Evolutionary conservation across 2,329 filamentous ascomycete species (phyloP).

Genomic region (Fusarium virguliforme): DNA sequence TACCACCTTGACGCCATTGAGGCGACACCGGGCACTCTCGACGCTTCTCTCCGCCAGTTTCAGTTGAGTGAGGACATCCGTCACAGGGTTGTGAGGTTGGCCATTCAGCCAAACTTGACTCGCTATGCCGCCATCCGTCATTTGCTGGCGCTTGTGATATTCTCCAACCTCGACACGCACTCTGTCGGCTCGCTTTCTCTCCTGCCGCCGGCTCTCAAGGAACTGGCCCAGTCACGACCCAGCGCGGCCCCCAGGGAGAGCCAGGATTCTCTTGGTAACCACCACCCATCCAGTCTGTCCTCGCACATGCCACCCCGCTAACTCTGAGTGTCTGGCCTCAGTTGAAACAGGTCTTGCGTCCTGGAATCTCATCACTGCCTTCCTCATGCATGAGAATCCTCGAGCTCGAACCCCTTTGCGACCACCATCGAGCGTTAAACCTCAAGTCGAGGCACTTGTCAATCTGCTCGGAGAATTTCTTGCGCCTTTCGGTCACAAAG

Average conservation of each 20-base stretch:
- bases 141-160: slow-evolving; percentile 9
- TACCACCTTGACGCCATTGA: background rate
- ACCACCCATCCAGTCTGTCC: background rate
- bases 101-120: slow-evolving; percentile 1
- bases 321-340: background rate
- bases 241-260: background rate
- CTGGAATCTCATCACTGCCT: background rate
- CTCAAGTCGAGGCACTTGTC: background rate
- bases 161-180: background rate
- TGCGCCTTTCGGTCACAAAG: background rate
- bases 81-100: background rate
- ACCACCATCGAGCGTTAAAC: background rate
- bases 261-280: background rate
- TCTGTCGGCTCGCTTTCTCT: slow-evolving; percentile 1
- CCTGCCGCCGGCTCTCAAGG: background rate
- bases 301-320: background rate
- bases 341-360: background rate
- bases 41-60: background rate
- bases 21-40: background rate
- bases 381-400: background rate
- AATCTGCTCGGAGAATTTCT: background rate
- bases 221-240: background rate
- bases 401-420: background rate
- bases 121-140: background rate
- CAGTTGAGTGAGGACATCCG: background rate